phyloP scores from a whole-genome alignment of 2,329 filamentous ascomycete genomes.

The Ceratocystis huliohia region DNA sequence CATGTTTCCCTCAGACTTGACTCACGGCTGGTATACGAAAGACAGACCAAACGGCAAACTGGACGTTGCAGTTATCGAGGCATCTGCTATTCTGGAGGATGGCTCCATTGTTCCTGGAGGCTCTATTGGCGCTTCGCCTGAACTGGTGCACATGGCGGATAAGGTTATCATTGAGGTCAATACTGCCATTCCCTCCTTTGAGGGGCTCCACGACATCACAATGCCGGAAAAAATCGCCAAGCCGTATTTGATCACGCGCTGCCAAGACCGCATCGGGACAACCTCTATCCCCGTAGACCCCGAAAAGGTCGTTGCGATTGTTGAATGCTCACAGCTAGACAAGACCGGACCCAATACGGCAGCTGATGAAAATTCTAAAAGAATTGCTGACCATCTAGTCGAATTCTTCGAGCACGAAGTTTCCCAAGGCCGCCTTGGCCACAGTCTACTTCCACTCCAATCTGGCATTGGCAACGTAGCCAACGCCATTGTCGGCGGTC shows the following conservation, averaged over 20 bases:
- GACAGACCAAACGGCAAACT: slow-evolving; percentile 60
- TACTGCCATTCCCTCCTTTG: slow-evolving; percentile 70
- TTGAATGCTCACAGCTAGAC: slow-evolving; percentile 77
- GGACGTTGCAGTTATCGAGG: slow-evolving; percentile 76
- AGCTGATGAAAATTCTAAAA: slow-evolving; percentile 57
- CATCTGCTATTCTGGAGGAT: slow-evolving; percentile 74
- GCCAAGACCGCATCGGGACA: slow-evolving; percentile 76
- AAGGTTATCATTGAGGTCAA: slow-evolving; percentile 93
- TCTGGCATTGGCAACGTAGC: slow-evolving; percentile 88
- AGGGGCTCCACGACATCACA: slow-evolving; percentile 82
- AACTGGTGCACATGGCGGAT: slow-evolving; percentile 80
- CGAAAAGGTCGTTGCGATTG: slow-evolving; percentile 69
- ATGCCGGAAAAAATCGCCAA: slow-evolving; percentile 75
- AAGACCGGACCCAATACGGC: slow-evolving; percentile 59
- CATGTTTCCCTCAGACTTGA: slow-evolving; percentile 80
- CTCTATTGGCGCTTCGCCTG: slow-evolving; percentile 71
- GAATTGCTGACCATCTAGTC: slow-evolving; percentile 68
- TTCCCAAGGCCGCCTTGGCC: slow-evolving; percentile 58
- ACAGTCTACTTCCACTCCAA: slow-evolving; percentile 67
- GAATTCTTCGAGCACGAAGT: slow-evolving; percentile 80
- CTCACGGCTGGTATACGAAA: slow-evolving; percentile 72
- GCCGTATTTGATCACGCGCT: slow-evolving; percentile 72
- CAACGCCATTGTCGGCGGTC: slow-evolving; percentile 77
- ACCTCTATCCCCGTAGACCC: slow-evolving; percentile 73
- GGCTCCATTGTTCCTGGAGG: slow-evolving; percentile 81